Conservation (phyloP, 2,329 filamentous ascomycete species). For the Fusarium haematococcum region DNA sequence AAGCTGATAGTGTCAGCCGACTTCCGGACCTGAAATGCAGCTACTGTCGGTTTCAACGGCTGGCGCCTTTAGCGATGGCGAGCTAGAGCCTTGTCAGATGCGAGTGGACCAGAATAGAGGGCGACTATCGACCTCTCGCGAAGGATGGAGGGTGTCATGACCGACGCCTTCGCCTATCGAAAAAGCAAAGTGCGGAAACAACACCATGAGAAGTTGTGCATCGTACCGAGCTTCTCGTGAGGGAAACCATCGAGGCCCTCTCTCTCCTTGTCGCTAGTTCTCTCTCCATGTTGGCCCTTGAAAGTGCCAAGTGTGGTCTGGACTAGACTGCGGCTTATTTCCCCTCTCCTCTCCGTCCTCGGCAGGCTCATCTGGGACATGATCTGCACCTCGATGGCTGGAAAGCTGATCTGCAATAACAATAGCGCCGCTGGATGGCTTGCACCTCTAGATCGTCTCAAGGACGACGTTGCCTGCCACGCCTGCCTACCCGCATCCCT, state of each 20-base stretch:
- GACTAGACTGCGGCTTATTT: conserved; percentile 9
- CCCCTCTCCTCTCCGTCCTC: conserved; percentile 18
- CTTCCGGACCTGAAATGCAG: background rate
- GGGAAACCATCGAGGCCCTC: background rate
- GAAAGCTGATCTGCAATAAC: conserved; percentile 9
- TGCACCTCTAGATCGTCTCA: background rate
- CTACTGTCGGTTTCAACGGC: background rate
- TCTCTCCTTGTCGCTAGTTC: background rate
- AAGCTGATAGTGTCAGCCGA: background rate
- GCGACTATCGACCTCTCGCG: background rate
- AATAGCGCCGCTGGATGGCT: background rate
- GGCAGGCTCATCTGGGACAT: conserved; percentile 32
- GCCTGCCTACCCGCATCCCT: background rate
- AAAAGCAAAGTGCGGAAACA: conserved; percentile 18
- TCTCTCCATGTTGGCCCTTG: background rate
- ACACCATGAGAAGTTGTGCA: background rate
- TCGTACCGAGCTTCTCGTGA: background rate
- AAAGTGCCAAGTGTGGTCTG: background rate
- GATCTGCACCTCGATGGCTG: conserved; percentile 28
- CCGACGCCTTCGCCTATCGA: background rate
- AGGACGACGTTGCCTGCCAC: background rate
- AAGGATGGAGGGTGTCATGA: conserved; percentile 1
- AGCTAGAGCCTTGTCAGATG: background rate
- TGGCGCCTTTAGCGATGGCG: background rate
- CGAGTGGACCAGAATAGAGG: background rate